Evolutionary conservation across 345 rosid species (phyloP).

Genomic region (Eucalyptus dawsonii): DNA sequence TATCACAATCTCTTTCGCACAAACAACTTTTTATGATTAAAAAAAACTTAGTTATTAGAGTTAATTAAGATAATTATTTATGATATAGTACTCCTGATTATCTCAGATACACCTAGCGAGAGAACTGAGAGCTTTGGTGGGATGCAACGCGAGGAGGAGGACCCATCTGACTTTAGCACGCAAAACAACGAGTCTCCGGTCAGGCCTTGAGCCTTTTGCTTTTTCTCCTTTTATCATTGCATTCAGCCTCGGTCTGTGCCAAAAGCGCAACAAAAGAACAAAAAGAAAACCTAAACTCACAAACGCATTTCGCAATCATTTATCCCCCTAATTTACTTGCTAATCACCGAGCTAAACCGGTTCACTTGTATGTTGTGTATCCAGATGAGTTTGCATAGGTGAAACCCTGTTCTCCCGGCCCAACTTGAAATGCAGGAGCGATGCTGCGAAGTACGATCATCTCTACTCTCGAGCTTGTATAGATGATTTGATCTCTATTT

Average conservation of each 20-base stretch:
- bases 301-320: neutral
- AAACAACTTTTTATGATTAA: neutral
- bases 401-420: neutral
- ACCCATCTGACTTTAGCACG: neutral
- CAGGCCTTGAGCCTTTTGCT: neutral
- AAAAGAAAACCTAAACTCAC: neutral
- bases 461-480: neutral
- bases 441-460: neutral
- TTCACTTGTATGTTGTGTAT: neutral
- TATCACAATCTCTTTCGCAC: neutral
- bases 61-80: neutral
- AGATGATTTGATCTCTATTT: neutral
- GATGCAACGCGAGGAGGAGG: neutral
- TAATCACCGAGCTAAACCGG: neutral
- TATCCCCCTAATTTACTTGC: neutral
- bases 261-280: neutral
- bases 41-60: neutral
- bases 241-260: neutral
- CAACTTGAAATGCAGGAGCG: neutral
- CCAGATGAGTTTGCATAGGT: neutral
- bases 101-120: neutral
- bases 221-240: neutral
- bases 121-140: neutral
- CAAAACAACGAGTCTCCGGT: neutral
- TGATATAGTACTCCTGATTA: neutral